Evolutionary conservation across 1,139 yeast genomes (phyloP), one percentile per base, ranked within the genome.

Genomic region (Suhomyces ambrosiae): DNA sequence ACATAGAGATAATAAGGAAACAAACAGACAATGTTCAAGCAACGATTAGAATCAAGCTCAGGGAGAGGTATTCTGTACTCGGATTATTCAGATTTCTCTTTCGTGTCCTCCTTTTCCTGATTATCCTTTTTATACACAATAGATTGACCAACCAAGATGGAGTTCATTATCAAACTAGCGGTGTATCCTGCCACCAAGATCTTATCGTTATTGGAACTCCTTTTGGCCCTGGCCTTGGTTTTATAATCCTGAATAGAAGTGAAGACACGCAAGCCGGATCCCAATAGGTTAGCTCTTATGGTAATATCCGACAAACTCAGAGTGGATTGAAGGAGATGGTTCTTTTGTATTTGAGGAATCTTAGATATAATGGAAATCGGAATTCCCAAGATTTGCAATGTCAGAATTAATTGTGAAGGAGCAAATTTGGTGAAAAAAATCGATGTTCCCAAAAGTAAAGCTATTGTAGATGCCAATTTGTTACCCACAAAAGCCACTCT

Each of bases 191-290:
- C 53, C 45, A 58, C 52, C 50, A 58, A 54, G 12, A 57, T 54
- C 35, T 30, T 27, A 37, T 56, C 58, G 19, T 51, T 41, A 16
- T 12, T 21, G 18, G 34, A 28, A 17, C 26, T 36, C 37, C 33
- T 42, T 9, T 34, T 37, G 10, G 35, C 24, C 23, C 35, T 33
- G 3, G 41, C 27, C 44, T 44, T 48, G 16, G 40, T 30, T 14
- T 31, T 38, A 41, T 35, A 40, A 30, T 42, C 56, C 45, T 69
- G 74, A 28, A 73, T 37, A 1, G 83, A 76, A 24, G 86, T 80
- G 52, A 74, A 78, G 11, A 80, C 77, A 40, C 86, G 65, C 18
- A 78, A 74, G 23, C 74, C 57, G 3, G 82, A 68, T 0, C 86
- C 86, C 9, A 75, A 40, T 24, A 75, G 65, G 51, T 79, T 77